A percentile compares a stretch with the other conserved stretches of the same genome.
Evolutionary conservation across 148 eudicot genomes (phyloP).

Genomic region (Hydrangea macrophylla): DNA sequence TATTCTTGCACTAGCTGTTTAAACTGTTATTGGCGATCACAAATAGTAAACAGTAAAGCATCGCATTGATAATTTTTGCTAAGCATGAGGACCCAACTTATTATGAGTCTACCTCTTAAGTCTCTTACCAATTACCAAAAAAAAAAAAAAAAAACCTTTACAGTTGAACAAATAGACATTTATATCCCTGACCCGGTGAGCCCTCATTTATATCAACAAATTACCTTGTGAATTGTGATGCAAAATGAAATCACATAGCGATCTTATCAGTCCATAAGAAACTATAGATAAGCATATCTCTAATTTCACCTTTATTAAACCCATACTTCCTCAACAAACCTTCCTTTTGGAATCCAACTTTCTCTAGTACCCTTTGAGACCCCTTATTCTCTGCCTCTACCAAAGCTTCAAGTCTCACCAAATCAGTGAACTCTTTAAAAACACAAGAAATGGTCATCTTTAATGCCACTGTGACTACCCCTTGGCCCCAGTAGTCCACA

Average conservation of each 20-base stretch:
- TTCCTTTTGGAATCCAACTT: slow-evolving; percentile 54
- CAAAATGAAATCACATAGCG: slow-evolving; percentile 1
- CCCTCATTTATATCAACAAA: too few species aligned
- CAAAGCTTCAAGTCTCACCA: slow-evolving; percentile 53
- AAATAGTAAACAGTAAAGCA: too few species aligned
- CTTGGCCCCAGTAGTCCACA: slow-evolving; percentile 45
- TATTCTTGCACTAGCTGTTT: too few species aligned
- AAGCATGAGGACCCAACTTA: too few species aligned
- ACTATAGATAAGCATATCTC: slow-evolving; percentile 54
- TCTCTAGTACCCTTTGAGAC: slow-evolving; percentile 66
- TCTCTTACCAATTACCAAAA: too few species aligned
- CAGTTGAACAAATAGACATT: too few species aligned
- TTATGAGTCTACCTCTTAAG: too few species aligned
- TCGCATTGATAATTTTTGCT: too few species aligned
- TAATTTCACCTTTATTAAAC: slow-evolving; percentile 37
- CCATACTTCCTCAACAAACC: slow-evolving; percentile 62
- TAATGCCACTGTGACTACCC: slow-evolving; percentile 46
- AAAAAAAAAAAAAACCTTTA: too few species aligned
- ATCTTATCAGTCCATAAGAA: slow-evolving; percentile 38
- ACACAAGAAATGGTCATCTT: slow-evolving; percentile 32
- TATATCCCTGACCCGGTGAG: too few species aligned
- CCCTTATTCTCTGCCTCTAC: slow-evolving; percentile 49
- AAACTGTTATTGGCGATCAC: too few species aligned
- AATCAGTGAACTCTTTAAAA: slow-evolving; percentile 34
- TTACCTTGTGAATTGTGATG: too few species aligned